phyloP scores from a whole-genome alignment of 140 eudicot species.

The Senecio squalidus region DNA sequence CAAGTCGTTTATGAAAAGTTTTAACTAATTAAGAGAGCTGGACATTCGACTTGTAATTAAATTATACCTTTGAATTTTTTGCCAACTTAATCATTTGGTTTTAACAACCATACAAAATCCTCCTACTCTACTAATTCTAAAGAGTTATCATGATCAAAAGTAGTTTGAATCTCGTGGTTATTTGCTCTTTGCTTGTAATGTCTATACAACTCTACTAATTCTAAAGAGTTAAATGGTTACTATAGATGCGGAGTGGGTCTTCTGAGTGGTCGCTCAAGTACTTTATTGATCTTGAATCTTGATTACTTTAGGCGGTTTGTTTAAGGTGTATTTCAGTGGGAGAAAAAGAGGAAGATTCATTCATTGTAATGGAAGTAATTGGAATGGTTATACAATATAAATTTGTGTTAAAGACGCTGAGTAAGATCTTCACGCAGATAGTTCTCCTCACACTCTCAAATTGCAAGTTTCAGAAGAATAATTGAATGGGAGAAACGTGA shows the following conservation, averaged over 20 bases:
- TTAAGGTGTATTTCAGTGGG: background rate
- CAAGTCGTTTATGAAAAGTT: background rate
- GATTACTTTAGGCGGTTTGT: background rate
- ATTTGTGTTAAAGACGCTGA: background rate
- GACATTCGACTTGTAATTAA: too few relatives aligned
- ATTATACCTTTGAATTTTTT: too few relatives aligned
- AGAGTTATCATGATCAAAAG: background rate
- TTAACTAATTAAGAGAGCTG: background rate
- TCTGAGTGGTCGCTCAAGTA: background rate
- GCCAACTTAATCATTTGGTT: background rate
- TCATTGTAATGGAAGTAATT: background rate
- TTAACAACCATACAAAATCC: background rate
- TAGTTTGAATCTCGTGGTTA: background rate
- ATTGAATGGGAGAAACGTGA: too few relatives aligned
- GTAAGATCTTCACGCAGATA: background rate
- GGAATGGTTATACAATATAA: conserved; percentile 3
- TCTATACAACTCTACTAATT: background rate
- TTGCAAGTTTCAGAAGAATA: too few relatives aligned
- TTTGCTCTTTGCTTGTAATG: background rate
- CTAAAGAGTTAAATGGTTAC: background rate
- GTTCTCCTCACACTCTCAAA: too few relatives aligned
- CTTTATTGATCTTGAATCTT: background rate
- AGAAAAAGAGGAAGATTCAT: conserved; percentile 10
- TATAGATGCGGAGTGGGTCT: too few relatives aligned
- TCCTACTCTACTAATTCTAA: too few relatives aligned